These are phyloP conservation scores for Nicotiana attenuata DNA, from an alignment of 257 asterid genomes.

Conservation along the genomic window DNA sequence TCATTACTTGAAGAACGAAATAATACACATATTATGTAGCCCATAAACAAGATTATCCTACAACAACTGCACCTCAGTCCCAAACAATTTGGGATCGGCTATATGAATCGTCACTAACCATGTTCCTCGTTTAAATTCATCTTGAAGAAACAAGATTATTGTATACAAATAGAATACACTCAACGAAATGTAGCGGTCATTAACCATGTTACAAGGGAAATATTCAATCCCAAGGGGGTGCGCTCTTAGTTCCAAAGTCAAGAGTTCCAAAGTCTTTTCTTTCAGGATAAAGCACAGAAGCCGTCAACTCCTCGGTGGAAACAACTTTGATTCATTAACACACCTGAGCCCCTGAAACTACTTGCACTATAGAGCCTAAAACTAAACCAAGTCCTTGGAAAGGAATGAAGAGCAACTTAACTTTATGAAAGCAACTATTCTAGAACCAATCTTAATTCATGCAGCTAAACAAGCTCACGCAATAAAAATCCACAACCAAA, in stretches of 20 bases:
- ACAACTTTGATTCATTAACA: background rate
- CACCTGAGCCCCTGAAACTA: background rate
- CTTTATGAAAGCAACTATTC: slow-evolving; percentile 1
- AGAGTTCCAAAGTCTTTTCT: no score
- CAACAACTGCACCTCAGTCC: background rate
- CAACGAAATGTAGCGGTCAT: no score
- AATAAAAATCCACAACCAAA: background rate
- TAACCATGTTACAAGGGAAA: no score
- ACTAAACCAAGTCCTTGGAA: no score
- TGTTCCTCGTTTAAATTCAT: no score
- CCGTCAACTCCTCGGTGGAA: background rate
- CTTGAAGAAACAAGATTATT: no score
- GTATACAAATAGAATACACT: no score
- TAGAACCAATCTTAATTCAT: background rate
- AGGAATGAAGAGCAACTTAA: background rate
- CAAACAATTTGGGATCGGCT: no score
- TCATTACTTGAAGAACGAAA: background rate
- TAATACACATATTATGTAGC: background rate
- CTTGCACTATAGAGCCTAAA: background rate
- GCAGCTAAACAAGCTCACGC: background rate
- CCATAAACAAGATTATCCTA: background rate
- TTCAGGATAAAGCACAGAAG: no score
- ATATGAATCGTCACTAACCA: no score
- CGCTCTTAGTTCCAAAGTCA: no score
- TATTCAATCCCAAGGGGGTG: no score